Evolutionary conservation across 306 rosid species (phyloP).

Genomic region (Rosa lucieae): DNA sequence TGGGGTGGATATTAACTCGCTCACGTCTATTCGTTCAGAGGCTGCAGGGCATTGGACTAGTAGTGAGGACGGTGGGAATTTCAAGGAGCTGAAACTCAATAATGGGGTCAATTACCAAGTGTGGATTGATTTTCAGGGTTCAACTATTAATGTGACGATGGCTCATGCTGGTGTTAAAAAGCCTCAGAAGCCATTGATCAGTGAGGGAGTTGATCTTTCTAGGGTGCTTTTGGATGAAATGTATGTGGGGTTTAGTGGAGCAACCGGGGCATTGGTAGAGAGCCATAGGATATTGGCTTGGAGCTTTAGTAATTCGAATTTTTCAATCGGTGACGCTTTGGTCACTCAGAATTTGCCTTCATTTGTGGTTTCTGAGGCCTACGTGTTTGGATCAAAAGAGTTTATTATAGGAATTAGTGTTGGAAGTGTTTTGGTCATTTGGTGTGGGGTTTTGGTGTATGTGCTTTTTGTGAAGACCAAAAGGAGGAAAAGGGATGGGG

Average conservation of each 20-base stretch:
- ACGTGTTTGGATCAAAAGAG: constrained; percentile 25
- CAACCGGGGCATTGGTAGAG: constrained; percentile 45
- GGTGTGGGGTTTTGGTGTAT: constrained; percentile 21
- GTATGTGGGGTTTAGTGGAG: constrained; percentile 44
- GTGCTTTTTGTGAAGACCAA: constrained; percentile 21
- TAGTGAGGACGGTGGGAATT: constrained; percentile 34
- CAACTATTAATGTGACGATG: constrained; percentile 46
- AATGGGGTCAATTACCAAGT: constrained; percentile 56
- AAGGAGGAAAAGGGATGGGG: constrained; percentile 22
- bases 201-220: constrained; percentile 42
- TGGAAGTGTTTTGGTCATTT: constrained; percentile 29
- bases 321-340: constrained; percentile 59
- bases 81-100: constrained; percentile 35
- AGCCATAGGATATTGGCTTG: constrained; percentile 52
- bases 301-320: constrained; percentile 57
- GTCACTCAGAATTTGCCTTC: constrained; percentile 44
- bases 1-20: constrained; percentile 49
- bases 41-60: constrained; percentile 48
- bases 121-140: constrained; percentile 51
- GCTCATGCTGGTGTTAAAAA: constrained; percentile 41
- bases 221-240: constrained; percentile 45
- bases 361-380: constrained; percentile 38
- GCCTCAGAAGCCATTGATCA: constrained; percentile 54
- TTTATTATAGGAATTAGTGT: constrained; percentile 27
- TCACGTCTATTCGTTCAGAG: constrained; percentile 35